phyloP scores from a whole-genome alignment of 1,284 basidiomycete species.

The Austropuccinia psidii region DNA sequence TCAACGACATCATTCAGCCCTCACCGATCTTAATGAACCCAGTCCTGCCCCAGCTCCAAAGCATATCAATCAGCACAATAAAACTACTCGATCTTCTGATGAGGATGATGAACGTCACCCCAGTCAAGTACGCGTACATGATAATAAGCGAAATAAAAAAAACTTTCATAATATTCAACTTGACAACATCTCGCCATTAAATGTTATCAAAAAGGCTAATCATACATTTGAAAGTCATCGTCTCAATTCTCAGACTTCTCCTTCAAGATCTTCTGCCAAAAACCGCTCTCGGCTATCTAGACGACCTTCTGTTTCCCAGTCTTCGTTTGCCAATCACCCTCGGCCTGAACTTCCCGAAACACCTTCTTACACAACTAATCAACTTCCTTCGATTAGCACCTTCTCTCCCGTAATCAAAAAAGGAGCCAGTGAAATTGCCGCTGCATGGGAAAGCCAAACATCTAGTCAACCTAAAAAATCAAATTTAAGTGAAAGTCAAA shows the following conservation, averaged over 20 bases:
- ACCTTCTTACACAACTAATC: neutral
- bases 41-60: neutral
- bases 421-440: constrained; percentile 27
- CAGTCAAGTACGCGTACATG: neutral
- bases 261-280: constrained; percentile 10
- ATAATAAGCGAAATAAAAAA: constrained; percentile 28
- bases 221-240: neutral
- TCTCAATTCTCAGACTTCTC: neutral
- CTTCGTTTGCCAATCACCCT: neutral
- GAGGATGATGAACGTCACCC: constrained; percentile 17
- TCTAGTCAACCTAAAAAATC: neutral
- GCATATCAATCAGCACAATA: constrained; percentile 24
- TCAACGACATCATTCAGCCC: neutral
- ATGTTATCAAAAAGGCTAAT: neutral
- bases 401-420: constrained; percentile 26
- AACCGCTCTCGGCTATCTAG: neutral
- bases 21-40: neutral
- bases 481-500: neutral
- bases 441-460: constrained; percentile 23
- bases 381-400: constrained; percentile 16
- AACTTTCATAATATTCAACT: neutral
- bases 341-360: neutral
- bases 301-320: neutral
- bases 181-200: neutral
- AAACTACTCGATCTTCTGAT: neutral